Evolutionary conservation across 257 asterid genomes (phyloP), one percentile per base, ranked within the genome.

Genomic region (Ilex aquifolium): DNA sequence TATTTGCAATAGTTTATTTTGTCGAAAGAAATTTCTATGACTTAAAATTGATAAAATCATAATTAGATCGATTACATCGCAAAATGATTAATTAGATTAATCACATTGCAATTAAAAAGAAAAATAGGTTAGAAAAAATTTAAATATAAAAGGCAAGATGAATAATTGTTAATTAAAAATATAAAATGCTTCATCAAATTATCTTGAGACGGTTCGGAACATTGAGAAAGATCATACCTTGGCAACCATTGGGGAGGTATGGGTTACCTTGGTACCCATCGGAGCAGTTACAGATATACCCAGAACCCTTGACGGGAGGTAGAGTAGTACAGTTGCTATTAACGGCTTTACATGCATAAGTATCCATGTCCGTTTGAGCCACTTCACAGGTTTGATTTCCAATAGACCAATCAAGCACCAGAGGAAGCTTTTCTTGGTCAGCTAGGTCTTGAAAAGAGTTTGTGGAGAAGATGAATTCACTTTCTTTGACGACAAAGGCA

Each of bases 261-360:
- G 82, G 82, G 21, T 77, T 76, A 57, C 80, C 85, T 46, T 60
- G 48, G 60, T 65, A 74, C 30, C 85, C 82, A 0, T 32, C 21
- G 50, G 3, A 36, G 57, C 82, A 76, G 2, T 29, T 53, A 55
- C 80, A 80, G 14, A 0, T 48, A 71, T 77, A 71, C 9, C 82
- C 79, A 7, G 44, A 4, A n/a, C n/a, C n/a, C n/a, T n/a, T n/a
- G n/a, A n/a, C n/a, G 17, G 66, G 79, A 57, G 13, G 44, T 16
- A 21, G 31, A 2, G 78, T 61, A 69, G 70, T 70, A 31, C 11
- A 6, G 66, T 82, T 73, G 32, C 63, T 60, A 3, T 71, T 65
- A 21, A 74, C 13, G 6, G 80, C 60, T 68, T 44, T 36, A 65
- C 85, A 80, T 59, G 75, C 79, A 55, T 56, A 77, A 16, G 39